Evolutionary conservation across 2,329 filamentous ascomycete species (phyloP), one percentile per base, ranked within the genome.

Genomic region (Coniochaeta prunicola): DNA sequence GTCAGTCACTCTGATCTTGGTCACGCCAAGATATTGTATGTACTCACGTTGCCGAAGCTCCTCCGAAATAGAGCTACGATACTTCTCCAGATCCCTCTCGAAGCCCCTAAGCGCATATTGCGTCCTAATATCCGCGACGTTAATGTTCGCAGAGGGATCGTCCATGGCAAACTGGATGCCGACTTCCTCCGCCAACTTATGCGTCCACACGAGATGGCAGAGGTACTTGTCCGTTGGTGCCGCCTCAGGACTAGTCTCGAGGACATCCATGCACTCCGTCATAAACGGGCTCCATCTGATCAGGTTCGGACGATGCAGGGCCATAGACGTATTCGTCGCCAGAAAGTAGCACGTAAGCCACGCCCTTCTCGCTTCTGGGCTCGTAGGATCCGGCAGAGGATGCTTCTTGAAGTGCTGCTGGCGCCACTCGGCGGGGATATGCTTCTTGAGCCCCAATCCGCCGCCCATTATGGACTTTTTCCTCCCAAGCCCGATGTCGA

Each of bases 401-500:
- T 70, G 65, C 50, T 76, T 77, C 56, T 73, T 71, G 61, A 75
- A 71, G 10, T 74, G 74, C 31, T 76, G 73, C 50, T 76, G 74
- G 15, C 72, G 73, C 75, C 74, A 77, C 42, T 67, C 68, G 53
- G 66, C 66, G 17, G 73, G 69, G n/a, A 75, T 68, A 21, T 75
- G 66, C 56, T 72, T 64, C 55, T 62, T 63, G 15, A 66, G 64
- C 13, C 45, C 45, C 45, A 50, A 3, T 17, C 45, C 45, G 17
- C 69, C 68, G 34, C 73, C 71, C 33, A 67, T 66, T n/a, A 69
- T 72, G 56, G 70, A 66, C 62, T 71, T 70, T 58, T 67, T 70
- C 64, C 70, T 66, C 7, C 76, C 89, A 7, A 96, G 81, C 0
- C 91, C 91, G 34, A 96, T 81, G 65, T 96, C 91, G 58, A 96